These are phyloP conservation scores for Dryas octopetala DNA, from an alignment of 306 rosid genomes.

Conservation along the genomic window DNA sequence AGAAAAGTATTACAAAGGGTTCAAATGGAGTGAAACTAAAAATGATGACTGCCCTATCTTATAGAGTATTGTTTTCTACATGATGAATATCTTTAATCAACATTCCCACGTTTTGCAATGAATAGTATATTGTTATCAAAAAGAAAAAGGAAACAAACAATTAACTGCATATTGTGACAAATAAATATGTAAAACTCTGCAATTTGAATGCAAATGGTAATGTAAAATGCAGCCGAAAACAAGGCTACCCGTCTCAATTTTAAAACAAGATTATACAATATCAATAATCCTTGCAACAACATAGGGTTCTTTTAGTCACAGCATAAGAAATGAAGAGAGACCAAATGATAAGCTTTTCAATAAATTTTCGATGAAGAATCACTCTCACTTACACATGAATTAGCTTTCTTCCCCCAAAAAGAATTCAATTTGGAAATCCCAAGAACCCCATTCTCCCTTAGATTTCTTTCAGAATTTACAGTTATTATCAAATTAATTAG, in stretches of 20 bases:
- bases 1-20: neutral
- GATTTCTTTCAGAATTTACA: neutral
- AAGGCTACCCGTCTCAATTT: neutral
- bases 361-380: neutral
- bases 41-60: neutral
- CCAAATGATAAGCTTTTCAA: too few relatives aligned
- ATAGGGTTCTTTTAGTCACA: neutral
- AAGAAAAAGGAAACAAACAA: neutral
- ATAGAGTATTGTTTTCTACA: neutral
- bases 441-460: neutral
- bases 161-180: neutral
- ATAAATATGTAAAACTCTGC: neutral
- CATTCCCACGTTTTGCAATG: neutral
- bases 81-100: neutral
- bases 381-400: neutral
- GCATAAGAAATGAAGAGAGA: too few relatives aligned
- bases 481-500: neutral
- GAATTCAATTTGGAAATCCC: neutral
- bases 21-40: neutral
- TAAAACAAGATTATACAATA: neutral
- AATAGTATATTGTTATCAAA: neutral
- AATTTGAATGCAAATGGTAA: neutral
- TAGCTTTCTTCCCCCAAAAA: neutral
- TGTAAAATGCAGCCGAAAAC: neutral
- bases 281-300: neutral